Percentiles rank a stretch among this genome's conserved stretches.
These are phyloP conservation scores for Musa troglodytarum DNA, from an alignment of 176 grass and related monocot species.

Conservation along the genomic window DNA sequence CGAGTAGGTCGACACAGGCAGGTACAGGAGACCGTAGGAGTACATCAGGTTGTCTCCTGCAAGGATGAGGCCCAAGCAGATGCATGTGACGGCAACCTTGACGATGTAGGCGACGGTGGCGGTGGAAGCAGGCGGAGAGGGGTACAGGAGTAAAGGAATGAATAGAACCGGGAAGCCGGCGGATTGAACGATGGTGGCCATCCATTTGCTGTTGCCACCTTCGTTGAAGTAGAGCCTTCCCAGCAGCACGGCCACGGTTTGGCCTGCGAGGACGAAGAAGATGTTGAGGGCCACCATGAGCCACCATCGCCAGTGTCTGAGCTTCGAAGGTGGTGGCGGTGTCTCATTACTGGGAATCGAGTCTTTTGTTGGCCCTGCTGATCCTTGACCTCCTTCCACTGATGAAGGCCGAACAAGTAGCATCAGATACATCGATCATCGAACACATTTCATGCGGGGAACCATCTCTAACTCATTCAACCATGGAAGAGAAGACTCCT, in stretches of 20 bases:
- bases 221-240: slow-evolving; percentile 18
- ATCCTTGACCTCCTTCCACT: neutral
- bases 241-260: slow-evolving; percentile 4
- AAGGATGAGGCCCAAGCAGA: slow-evolving; percentile 40
- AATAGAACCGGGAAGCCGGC: slow-evolving; percentile 14
- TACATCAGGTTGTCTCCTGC: slow-evolving; percentile 57
- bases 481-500: too few relatives aligned
- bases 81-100: slow-evolving; percentile 34
- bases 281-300: slow-evolving; percentile 12
- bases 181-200: slow-evolving; percentile 18
- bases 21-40: slow-evolving; percentile 61
- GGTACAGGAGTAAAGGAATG: slow-evolving; percentile 4
- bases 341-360: neutral
- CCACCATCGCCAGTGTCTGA: slow-evolving; percentile 16
- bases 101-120: neutral
- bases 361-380: neutral
- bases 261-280: slow-evolving; percentile 20
- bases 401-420: too few relatives aligned
- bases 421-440: too few relatives aligned
- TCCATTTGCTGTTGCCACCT: slow-evolving; percentile 25
- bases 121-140: slow-evolving; percentile 17
- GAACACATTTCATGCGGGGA: too few relatives aligned
- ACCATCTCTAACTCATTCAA: too few relatives aligned
- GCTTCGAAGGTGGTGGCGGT: neutral
- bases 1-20: slow-evolving; percentile 50